Evolutionary conservation across 2,329 filamentous ascomycete species (phyloP), one percentile per base, ranked within the genome.

Genomic region (Rosellinia necatrix): DNA sequence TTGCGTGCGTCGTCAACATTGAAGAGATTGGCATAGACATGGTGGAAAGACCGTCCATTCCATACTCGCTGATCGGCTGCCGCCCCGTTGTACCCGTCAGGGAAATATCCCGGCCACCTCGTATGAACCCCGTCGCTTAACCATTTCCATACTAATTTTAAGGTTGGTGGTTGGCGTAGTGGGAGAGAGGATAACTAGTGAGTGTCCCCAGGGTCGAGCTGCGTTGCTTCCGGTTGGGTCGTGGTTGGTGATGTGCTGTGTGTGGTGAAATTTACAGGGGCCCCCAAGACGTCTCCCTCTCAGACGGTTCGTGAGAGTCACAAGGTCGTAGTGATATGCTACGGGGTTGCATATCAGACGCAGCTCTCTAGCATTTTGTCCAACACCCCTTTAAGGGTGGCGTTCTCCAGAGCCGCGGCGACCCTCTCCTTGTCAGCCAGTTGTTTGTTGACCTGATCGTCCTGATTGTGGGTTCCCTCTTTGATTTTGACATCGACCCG

Each of bases 391-490:
- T 91, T 91, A 58, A 99, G 77, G 1, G 90, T 96, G 53, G 90
- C 90, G 71, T 99, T 99, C 75, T 97, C 94, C 66, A 97, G 78
- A 6, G 94, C 94, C 8, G 94, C 94, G 1, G 93, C 92, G 40
- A 99, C 94, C 59, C 94, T 82, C 77, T 99, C 94, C 79, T 97
- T 99, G 76, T 99, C 94, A 29, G 87, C 90, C 38, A 99, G 78
- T 75, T 99, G 94, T 79, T 97, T 97, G 76, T 96, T 97, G 49
- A 97, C 92, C 72, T 96, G 92, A 61, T 96, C 92, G 41, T 91
- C 93, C 59, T 96, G 96, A 63, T 86, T 91, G 72, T 97, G 94
- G n/a, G 92, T 94, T 60, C 92, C 93, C 74, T 96, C 89, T 74
- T 97, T 97, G 74, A 97, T 96, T 66, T 88, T 85, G 41, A 97